Evolutionary conservation across 306 rosid genomes (phyloP).

Genomic region (Inga laurina): DNA sequence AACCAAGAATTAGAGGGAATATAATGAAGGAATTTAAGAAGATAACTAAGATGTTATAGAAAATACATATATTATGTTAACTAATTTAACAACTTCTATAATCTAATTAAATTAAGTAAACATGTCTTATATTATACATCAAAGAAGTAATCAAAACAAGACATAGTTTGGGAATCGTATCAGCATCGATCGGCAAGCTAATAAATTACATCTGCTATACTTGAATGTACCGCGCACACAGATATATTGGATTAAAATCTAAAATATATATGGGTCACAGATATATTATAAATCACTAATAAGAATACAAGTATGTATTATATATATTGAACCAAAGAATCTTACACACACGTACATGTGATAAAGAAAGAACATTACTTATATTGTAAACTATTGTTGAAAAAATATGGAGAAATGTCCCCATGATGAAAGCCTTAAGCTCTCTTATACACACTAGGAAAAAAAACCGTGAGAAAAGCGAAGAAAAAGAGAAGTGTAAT

Average conservation of each 20-base stretch:
- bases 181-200: background rate
- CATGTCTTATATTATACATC: too few species aligned
- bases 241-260: too few species aligned
- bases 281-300: background rate
- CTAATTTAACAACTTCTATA: too few species aligned
- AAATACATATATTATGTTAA: too few species aligned
- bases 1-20: too few species aligned
- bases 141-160: background rate
- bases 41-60: too few species aligned
- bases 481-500: background rate
- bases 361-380: background rate
- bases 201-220: background rate
- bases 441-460: background rate
- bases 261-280: background rate
- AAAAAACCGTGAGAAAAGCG: background rate
- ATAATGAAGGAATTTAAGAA: too few species aligned
- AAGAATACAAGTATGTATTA: background rate
- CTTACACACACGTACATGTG: background rate
- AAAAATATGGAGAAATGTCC: background rate
- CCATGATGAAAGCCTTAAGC: background rate
- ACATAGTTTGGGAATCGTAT: background rate
- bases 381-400: background rate
- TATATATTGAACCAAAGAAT: background rate
- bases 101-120: too few species aligned
- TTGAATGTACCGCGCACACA: background rate